Percentiles rank a stretch among this genome's conserved stretches.
Evolutionary conservation across 2,329 filamentous ascomycete genomes (phyloP).

Genomic region (Fusarium fujikuroi): DNA sequence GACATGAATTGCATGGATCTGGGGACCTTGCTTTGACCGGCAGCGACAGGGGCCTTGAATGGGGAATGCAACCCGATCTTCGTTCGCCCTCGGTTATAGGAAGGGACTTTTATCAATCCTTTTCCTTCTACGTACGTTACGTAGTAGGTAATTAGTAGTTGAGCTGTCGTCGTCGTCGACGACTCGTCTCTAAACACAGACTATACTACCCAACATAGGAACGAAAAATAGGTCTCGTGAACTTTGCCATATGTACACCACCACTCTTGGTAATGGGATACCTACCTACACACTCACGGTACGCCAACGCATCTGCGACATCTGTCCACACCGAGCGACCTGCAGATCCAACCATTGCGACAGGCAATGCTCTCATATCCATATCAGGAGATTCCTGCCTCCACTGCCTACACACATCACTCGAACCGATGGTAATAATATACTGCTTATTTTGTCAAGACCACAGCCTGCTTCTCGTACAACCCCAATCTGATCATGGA

Average conservation of each 20-base stretch:
- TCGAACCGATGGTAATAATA: neutral
- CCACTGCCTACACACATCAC: slow-evolving; percentile 12
- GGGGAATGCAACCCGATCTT: neutral
- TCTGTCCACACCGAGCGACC: slow-evolving; percentile 25
- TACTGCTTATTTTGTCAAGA: neutral
- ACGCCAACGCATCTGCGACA: slow-evolving; percentile 25
- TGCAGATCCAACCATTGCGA: slow-evolving; percentile 25
- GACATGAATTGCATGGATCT: slow-evolving; percentile 26
- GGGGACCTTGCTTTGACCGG: neutral
- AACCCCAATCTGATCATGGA: slow-evolving; percentile 12
- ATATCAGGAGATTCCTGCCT: slow-evolving; percentile 22
- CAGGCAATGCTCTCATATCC: slow-evolving; percentile 17
- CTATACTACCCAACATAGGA: neutral
- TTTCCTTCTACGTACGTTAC: neutral
- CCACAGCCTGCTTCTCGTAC: slow-evolving; percentile 7
- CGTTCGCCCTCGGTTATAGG: neutral
- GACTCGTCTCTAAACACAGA: neutral
- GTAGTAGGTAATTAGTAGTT: neutral
- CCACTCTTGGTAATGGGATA: slow-evolving; percentile 10
- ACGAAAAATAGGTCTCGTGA: neutral
- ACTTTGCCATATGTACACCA: neutral
- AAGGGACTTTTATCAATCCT: slow-evolving; percentile 5
- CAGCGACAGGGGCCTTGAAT: neutral
- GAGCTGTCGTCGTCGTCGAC: neutral
- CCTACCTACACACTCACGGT: neutral